These are phyloP conservation scores for Fusarium buxicola DNA, from an alignment of 2,329 filamentous ascomycete species.

Conservation along the genomic window DNA sequence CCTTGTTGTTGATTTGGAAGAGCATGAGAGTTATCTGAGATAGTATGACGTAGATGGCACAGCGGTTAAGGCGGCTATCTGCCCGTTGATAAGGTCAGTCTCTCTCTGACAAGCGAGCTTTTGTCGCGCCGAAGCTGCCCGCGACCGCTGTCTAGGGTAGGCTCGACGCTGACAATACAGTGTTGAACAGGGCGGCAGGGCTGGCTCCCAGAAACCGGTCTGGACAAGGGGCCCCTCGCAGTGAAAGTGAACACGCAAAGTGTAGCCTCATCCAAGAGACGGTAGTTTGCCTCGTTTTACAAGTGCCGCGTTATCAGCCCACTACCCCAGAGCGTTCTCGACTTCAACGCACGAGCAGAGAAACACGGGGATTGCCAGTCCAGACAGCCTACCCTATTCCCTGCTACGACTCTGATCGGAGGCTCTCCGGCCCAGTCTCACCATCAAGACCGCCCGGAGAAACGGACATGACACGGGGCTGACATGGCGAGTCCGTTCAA, in stretches of 20 bases:
- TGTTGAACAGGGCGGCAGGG: no score
- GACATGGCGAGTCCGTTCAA: neutral
- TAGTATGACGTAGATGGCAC: conserved; percentile 32
- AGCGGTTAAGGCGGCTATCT: conserved; percentile 13
- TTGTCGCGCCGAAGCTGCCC: neutral
- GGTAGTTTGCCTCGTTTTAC: conserved; percentile 3
- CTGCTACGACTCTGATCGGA: conserved; percentile 6
- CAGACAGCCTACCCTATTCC: conserved; percentile 4
- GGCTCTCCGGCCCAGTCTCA: conserved; percentile 2
- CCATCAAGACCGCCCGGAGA: neutral
- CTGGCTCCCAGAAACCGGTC: neutral
- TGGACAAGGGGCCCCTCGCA: conserved; percentile 20
- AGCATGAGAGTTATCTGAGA: conserved; percentile 3
- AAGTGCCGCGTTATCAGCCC: conserved; percentile 13
- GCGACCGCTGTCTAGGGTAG: conserved; percentile 25
- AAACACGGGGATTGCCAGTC: neutral
- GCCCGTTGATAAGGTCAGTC: neutral
- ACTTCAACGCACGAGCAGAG: neutral
- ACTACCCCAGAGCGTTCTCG: conserved; percentile 13
- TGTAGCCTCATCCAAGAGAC: neutral
- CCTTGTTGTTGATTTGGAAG: neutral
- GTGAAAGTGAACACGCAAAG: neutral
- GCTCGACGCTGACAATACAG: neutral
- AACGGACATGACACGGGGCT: conserved; percentile 1
- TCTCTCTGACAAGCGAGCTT: conserved; percentile 1